Base-by-base conservation (phyloP, 2,329 filamentous ascomycete species). In the Ceratocystiopsis minuta region DNA sequence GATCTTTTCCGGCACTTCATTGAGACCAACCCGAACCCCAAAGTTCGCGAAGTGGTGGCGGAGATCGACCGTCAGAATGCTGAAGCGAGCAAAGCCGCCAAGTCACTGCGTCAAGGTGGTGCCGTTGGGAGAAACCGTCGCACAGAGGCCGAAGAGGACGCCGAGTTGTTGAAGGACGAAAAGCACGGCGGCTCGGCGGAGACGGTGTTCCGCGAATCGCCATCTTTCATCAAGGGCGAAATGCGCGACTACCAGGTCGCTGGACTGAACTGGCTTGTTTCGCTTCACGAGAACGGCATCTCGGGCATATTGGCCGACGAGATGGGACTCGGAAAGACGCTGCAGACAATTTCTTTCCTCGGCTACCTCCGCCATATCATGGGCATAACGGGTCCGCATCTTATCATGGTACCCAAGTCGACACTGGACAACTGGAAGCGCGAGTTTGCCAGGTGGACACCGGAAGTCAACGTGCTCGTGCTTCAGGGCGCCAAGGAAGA, bases 1-100 rank as follows among this genome's bases (percentile, higher is more conserved):
- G 90, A 98, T 55, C 69, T 98, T 16, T 98, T 98, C 66, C 85
- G 92, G 49, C 90, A 98, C 62, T 98, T 98, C 60, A 98, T 98
- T 62, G 87, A 96, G 56, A 85, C 86, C 10, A 98, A 95, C 55
- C 88, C 87, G 6, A 87, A 98, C 55, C 88, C 90, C 15, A 84
- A 83, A 53, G 90, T 96, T 54, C 83, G 88, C 53, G 83, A 93
- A 45, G 85, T 95, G 52, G 90, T 96, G 71, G 72, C 74, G 40
- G 84, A 95, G 60, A 95, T 96, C 54, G 90, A 98, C 60, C 79
- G 84, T 38, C 87, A 94, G 57, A 92, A 96, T 57, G 78, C 72
- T 13, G 83, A 86, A 50, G 72, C 75, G 28, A 66, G 68, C 34
- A 80, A 71, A 48, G 68, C 68, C 11, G 85, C 84, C 60, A 87